Conservation (phyloP, 2,329 filamentous ascomycete species). For the Diplodia seriata region DNA sequence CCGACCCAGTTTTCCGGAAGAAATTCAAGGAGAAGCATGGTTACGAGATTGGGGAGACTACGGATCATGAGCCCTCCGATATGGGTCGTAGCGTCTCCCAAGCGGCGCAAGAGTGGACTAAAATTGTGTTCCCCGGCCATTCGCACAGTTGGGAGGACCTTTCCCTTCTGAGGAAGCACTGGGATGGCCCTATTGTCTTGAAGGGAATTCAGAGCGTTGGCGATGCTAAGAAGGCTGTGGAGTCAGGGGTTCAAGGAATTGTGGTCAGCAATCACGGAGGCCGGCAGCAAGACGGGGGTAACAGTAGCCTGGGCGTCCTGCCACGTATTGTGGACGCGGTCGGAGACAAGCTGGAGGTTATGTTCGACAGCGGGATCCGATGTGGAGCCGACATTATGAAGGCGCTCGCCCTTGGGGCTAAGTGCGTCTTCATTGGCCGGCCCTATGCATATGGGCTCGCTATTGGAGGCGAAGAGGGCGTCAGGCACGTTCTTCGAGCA, state of each 20-base stretch:
- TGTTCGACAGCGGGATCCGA: slow-evolving; percentile 67
- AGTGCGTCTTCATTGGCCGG: slow-evolving; percentile 58
- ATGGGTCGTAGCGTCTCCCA: slow-evolving; percentile 7
- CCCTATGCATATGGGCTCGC: slow-evolving; percentile 41
- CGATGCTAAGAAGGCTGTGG: slow-evolving; percentile 51
- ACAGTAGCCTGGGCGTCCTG: slow-evolving; percentile 59
- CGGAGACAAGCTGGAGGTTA: slow-evolving; percentile 59
- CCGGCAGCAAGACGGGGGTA: slow-evolving; percentile 63
- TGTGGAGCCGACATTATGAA: slow-evolving; percentile 66
- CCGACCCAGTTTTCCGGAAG: slow-evolving; percentile 47
- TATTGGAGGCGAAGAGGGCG: slow-evolving; percentile 47
- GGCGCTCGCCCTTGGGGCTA: slow-evolving; percentile 60
- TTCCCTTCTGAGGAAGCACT: slow-evolving; percentile 43
- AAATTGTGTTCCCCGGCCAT: slow-evolving; percentile 44
- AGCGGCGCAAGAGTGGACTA: slow-evolving; percentile 45
- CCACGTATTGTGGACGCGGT: slow-evolving; percentile 50
- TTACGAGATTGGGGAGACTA: slow-evolving; percentile 45
- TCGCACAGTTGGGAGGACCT: slow-evolving; percentile 48
- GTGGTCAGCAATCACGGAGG: slow-evolving; percentile 68
- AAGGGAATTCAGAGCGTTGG: slow-evolving; percentile 50
- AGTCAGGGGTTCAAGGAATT: slow-evolving; percentile 48
- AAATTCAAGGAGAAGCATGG: slow-evolving; percentile 44
- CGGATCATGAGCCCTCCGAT: slow-evolving; percentile 41
- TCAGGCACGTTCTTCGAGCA: slow-evolving; percentile 45
- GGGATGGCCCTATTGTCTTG: slow-evolving; percentile 49